These are phyloP conservation scores for Aspergillus kassunensis DNA, from an alignment of 495 filamentous ascomycete species.

Conservation along the genomic window DNA sequence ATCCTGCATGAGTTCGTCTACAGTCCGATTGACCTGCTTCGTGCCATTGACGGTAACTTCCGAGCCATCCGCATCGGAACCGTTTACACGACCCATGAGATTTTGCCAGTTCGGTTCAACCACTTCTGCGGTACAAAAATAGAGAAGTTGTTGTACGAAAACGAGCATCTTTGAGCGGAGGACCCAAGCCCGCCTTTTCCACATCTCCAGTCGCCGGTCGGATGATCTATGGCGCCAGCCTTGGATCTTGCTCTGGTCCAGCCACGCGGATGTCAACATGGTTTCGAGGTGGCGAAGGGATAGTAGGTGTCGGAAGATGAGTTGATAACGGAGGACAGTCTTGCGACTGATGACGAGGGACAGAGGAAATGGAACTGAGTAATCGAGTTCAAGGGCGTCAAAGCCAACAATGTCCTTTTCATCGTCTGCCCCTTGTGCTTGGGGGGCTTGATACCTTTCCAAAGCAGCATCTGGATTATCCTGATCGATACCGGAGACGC, in stretches of 20 bases:
- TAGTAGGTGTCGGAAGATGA: slow-evolving; percentile 89
- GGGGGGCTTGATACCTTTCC: slow-evolving; percentile 51
- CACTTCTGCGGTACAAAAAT: slow-evolving; percentile 95
- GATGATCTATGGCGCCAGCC: slow-evolving; percentile 80
- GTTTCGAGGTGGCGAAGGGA: slow-evolving; percentile 85
- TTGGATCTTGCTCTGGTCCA: slow-evolving; percentile 77
- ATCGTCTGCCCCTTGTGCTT: slow-evolving; percentile 53
- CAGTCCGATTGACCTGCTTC: slow-evolving; percentile 68
- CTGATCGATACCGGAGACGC: slow-evolving; percentile 88
- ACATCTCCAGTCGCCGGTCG: slow-evolving; percentile 72
- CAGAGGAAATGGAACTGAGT: slow-evolving; percentile 91
- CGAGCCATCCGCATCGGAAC: slow-evolving; percentile 52
- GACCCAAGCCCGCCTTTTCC: slow-evolving; percentile 92
- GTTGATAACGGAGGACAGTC: slow-evolving; percentile 91
- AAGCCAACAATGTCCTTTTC: slow-evolving; percentile 87
- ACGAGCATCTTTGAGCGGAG: slow-evolving; percentile 90
- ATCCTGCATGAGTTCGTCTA: slow-evolving; percentile 98
- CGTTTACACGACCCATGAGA: slow-evolving; percentile 78
- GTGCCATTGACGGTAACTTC: slow-evolving; percentile 44
- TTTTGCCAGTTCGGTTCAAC: slow-evolving; percentile 96
- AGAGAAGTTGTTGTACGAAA: slow-evolving; percentile 92
- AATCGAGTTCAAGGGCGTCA: slow-evolving; percentile 89
- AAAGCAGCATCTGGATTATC: slow-evolving; percentile 60
- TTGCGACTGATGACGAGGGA: slow-evolving; percentile 95
- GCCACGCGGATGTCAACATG: slow-evolving; percentile 79